Base-by-base conservation (phyloP, 2,329 filamentous ascomycete species). In the Diaporthe ilicicola region DNA sequence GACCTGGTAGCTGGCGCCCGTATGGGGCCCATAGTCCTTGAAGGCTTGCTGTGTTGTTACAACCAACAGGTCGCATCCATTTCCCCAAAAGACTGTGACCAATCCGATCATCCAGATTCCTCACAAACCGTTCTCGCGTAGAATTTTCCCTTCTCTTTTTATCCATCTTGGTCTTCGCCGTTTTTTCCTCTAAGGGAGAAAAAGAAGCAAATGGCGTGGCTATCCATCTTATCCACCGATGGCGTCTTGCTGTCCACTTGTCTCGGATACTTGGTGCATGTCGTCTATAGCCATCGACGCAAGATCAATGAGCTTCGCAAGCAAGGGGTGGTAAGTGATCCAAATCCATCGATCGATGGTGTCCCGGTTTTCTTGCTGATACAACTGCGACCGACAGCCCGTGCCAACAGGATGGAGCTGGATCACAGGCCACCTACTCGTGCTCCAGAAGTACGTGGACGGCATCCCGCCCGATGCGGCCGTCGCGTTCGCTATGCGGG, bases 301-400 rank as follows among this genome's bases (percentile, higher is more conserved):
- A 66, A 44, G 12, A 66, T 66, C 34, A 66, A 66, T 54, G 37
- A 54, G 48, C 62, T 66, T 54, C 22, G 62, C 42, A 54, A 54
- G 5, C 62, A 44, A 34, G 48, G 62, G 15, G 48, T 66, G 32
- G 62, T 66, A 17, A 54, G 62, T 54, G 4, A n/a, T 15, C 13
- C 22, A n/a, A 39, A 29, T 5, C 46, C 13, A 1, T 2, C 9
- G 15, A 9, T 39, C 44, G 15, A 22, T 9, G 8, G 5, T 5
- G 15, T 15, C 34, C 1, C 12, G n/a, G 27, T 12, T 15, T 2
- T 4, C 13, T 22, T 32, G 5, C 48, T 66, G 12, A 66, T 22
- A 42, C 5, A 10, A 44, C 24, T 42, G 8, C 5, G 17, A 44
- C 24, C 32, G 8, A 24, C 9, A 66, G 48, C 48, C 62, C n/a